Conservation (phyloP, 1,139 yeast genomes). For the Blastobotrys capitulatus region DNA sequence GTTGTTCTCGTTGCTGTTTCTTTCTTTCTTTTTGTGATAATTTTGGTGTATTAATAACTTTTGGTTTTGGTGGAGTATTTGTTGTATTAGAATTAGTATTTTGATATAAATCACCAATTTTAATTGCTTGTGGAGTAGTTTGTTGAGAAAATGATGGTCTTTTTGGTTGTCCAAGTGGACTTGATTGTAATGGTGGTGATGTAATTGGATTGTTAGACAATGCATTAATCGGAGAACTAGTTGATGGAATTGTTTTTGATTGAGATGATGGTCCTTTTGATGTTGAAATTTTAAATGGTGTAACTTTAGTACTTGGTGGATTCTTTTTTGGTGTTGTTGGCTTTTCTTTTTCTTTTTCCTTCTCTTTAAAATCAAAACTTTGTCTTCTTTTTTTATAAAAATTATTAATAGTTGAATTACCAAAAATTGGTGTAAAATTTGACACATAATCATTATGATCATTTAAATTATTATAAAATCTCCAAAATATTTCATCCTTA, state of each 20-base stretch:
- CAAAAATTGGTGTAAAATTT: neutral
- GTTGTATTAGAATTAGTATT: neutral
- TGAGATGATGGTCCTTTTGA: neutral
- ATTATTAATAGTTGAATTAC: neutral
- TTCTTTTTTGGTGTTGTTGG: neutral
- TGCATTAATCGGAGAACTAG: too few species aligned
- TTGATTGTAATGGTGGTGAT: too few species aligned
- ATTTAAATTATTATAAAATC: neutral
- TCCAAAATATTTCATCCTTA: slow-evolving; percentile 7
- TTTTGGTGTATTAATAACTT: slow-evolving; percentile 17
- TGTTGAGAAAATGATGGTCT: neutral
- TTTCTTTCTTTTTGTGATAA: slow-evolving; percentile 52
- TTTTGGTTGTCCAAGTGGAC: too few species aligned
- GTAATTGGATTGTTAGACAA: too few species aligned
- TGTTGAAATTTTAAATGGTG: neutral
- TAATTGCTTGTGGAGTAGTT: slow-evolving; percentile 3
- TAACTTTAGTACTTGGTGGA: too few species aligned
- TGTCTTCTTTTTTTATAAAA: slow-evolving; percentile 1
- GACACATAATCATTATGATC: slow-evolving; percentile 1
- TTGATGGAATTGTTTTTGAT: neutral
- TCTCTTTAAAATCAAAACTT: neutral
- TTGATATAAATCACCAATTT: slow-evolving; percentile 11
- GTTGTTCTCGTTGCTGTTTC: slow-evolving; percentile 26
- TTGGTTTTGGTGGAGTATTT: slow-evolving; percentile 1
- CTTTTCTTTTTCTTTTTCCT: too few species aligned